Evolutionary conservation across 176 grass and related monocot species (phyloP), one percentile per base, ranked within the genome.

Genomic region (Bothriochloa decipiens): DNA sequence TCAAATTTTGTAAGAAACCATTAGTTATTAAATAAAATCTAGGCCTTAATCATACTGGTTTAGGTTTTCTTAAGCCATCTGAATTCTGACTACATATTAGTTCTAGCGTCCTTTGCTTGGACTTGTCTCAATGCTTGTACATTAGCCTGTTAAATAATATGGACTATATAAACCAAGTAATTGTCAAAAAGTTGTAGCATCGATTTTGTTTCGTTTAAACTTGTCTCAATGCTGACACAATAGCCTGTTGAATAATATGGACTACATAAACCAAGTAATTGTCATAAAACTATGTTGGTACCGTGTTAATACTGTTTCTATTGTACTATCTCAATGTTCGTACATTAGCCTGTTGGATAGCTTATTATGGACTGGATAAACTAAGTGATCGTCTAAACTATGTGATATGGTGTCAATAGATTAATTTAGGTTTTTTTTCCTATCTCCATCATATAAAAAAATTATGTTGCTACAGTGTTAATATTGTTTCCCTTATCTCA

Each of bases 371-470:
- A 23, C 3, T 33, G 15, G 29, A 60, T 61, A 8, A 39, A 40
- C 20, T 25, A 16, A 61, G 43, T 72, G 33, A 62, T 58, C 9
- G 6, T 62, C 1, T 14, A 14, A 42, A 72, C 8, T 45, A 28
- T 72, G 8, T 40, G 49, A n/a, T 22, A 41, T n/a, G 3, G 6
- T 41, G 39, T 41, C 39, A 41, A n/a, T n/a, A n/a, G n/a, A n/a
- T n/a, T n/a, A n/a, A n/a, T n/a, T n/a, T n/a, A n/a, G n/a, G n/a
- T n/a, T n/a, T n/a, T n/a, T n/a, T n/a, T n/a, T n/a, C n/a, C 35
- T 72, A 64, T 83, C 52, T 63, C 32, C 25, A 37, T 29, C 40
- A 15, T 82, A 74, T 17, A 47, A 25, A 41, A 57, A 57, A 57
- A 57, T 20, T 57, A 57, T 57, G 53, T 57, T 3, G 7, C 6